Evolutionary conservation across 108 stramenopile species (phyloP).

Genomic region (Chaetoceros muelleri): DNA sequence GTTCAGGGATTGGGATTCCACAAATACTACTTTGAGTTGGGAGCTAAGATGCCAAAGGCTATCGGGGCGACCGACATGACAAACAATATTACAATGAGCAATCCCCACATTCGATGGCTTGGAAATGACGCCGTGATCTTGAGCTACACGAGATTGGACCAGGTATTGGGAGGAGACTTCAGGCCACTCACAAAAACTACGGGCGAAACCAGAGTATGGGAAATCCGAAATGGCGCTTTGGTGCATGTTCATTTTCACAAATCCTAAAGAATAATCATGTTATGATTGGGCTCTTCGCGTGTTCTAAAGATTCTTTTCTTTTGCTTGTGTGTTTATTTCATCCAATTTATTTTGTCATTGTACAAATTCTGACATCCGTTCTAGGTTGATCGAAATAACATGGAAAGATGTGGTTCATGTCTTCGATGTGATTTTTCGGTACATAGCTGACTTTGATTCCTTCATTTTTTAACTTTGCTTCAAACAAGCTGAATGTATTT

Average conservation of each 20-base stretch:
- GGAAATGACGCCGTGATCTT: constrained; percentile 20
- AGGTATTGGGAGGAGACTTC: neutral
- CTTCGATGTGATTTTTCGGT: constrained; percentile 7
- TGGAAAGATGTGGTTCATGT: constrained; percentile 27
- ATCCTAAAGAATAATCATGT: constrained; percentile 7
- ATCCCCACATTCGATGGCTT: constrained; percentile 15
- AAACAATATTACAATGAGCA: constrained; percentile 15
- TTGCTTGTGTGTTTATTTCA: too few relatives aligned
- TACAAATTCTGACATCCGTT: constrained; percentile 37
- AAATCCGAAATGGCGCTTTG: constrained; percentile 11
- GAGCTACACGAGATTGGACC: constrained; percentile 19
- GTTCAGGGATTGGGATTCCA: constrained; percentile 21
- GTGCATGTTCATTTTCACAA: constrained; percentile 24
- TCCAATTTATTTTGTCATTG: constrained; percentile 19
- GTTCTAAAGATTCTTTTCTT: too few relatives aligned
- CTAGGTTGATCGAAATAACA: constrained; percentile 46
- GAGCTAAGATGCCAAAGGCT: neutral
- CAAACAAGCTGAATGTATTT: constrained; percentile 38
- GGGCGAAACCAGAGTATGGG: constrained; percentile 25
- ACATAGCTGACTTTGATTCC: constrained; percentile 21
- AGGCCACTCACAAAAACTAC: constrained; percentile 10
- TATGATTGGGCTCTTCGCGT: too few relatives aligned
- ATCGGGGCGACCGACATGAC: neutral
- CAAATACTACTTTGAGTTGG: constrained; percentile 29
- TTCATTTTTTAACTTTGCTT: constrained; percentile 19